Percentiles rank a stretch among this genome's conserved stretches.
These are phyloP conservation scores for Ophiostoma pallidulum DNA, from an alignment of 2,329 filamentous ascomycete genomes.

Conservation along the genomic window DNA sequence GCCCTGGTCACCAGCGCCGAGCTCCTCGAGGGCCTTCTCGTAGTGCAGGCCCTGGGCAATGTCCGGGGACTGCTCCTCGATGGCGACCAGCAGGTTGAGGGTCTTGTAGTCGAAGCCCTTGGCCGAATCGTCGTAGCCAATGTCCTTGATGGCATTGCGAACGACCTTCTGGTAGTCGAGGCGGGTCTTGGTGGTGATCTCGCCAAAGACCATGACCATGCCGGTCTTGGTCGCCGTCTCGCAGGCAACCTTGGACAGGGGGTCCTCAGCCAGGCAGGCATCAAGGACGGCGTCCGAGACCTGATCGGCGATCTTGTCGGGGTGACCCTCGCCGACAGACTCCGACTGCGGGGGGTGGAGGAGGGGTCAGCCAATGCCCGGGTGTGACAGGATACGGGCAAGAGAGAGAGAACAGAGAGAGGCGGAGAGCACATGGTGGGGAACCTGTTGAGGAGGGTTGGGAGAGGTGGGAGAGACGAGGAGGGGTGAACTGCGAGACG, in stretches of 20 bases:
- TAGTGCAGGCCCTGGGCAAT: conserved; percentile 99
- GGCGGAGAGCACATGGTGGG: no score
- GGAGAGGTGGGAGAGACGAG: conserved; percentile 5
- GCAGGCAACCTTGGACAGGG: conserved; percentile 97
- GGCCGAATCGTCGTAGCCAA: conserved; percentile 91
- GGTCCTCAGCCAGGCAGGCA: conserved; percentile 89
- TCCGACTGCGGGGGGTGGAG: conserved; percentile 49
- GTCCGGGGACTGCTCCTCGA: conserved; percentile 98
- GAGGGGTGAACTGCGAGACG: background rate
- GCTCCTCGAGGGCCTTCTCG: conserved; percentile 92
- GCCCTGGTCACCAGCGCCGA: conserved; percentile 98
- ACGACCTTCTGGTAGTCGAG: conserved; percentile 98
- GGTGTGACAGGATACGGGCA: background rate
- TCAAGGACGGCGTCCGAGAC: conserved; percentile 98
- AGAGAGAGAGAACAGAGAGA: background rate
- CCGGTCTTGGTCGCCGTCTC: conserved; percentile 99
- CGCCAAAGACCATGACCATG: conserved; percentile 98
- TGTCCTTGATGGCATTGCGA: conserved; percentile 91
- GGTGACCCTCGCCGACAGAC: conserved; percentile 83
- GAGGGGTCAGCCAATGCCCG: background rate
- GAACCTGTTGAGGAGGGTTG: no score
- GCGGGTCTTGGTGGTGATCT: conserved; percentile 93
- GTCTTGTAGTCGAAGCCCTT: conserved; percentile 99
- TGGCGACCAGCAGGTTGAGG: conserved; percentile 94
- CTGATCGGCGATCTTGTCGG: conserved; percentile 97